A percentile compares a stretch with the other conserved stretches of the same genome.
These are phyloP conservation scores for Misopates orontium DNA, from an alignment of 257 asterid species.

Conservation along the genomic window DNA sequence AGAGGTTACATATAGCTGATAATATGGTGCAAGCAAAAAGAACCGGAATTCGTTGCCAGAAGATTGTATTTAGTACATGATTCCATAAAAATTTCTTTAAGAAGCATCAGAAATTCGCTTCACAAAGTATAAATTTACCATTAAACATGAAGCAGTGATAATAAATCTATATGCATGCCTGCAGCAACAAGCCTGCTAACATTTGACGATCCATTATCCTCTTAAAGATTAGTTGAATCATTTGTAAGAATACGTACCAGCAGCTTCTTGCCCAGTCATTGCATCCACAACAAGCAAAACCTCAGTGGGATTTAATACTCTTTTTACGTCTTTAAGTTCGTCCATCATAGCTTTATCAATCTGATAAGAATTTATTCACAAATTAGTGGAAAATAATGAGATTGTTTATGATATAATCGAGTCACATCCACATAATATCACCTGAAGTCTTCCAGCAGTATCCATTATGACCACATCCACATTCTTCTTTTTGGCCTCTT, in stretches of 20 bases:
- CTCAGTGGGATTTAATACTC: constrained; percentile 80
- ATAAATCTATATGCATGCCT: constrained; percentile 21
- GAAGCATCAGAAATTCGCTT: constrained; percentile 10
- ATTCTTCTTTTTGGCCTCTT: constrained; percentile 76
- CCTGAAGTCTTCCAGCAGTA: constrained; percentile 99
- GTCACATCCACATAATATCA: constrained; percentile 33
- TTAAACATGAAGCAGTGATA: constrained; percentile 8
- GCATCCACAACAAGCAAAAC: constrained; percentile 98
- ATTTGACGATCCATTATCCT: constrained; percentile 23
- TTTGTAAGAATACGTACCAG: constrained; percentile 50
- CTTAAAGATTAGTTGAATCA: constrained; percentile 16
- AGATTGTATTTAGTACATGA: neutral
- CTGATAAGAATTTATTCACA: constrained; percentile 41
- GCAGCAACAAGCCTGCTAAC: constrained; percentile 12
- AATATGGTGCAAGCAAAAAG: too few species aligned
- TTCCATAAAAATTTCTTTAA: constrained; percentile 13
- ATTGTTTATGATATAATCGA: constrained; percentile 13
- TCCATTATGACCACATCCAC: constrained; percentile 97
- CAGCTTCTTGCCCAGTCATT: constrained; percentile 99
- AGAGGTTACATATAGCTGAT: constrained; percentile 1
- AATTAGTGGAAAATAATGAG: constrained; percentile 12
- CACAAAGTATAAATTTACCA: neutral
- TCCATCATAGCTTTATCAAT: constrained; percentile 96
- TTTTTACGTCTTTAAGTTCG: constrained; percentile 89
- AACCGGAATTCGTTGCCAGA: constrained; percentile 2